Evolutionary conservation across 2,329 filamentous ascomycete genomes (phyloP).

Genomic region (Dendryphion nanum): DNA sequence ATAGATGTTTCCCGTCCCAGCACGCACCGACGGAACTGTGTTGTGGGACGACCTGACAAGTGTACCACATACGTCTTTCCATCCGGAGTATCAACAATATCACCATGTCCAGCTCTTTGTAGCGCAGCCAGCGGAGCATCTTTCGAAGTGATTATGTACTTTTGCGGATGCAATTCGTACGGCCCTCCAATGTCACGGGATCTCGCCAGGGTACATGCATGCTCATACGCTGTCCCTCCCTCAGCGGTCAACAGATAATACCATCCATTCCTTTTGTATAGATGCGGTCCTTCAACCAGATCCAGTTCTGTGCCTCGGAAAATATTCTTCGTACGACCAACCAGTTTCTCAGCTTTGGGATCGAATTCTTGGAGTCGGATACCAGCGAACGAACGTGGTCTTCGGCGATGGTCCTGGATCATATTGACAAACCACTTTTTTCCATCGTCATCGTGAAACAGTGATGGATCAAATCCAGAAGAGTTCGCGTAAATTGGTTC

Average conservation of each 20-base stretch:
- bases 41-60: slow-evolving; percentile 33
- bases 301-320: slow-evolving; percentile 56
- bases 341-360: slow-evolving; percentile 47
- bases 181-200: slow-evolving; percentile 42
- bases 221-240: slow-evolving; percentile 42
- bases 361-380: slow-evolving; percentile 61
- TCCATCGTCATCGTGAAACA: slow-evolving; percentile 37
- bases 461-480: slow-evolving; percentile 59
- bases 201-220: slow-evolving; percentile 40
- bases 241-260: slow-evolving; percentile 39
- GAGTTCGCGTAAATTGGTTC: slow-evolving; percentile 61
- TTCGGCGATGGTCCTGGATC: slow-evolving; percentile 34
- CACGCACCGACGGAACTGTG: slow-evolving; percentile 32
- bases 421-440: slow-evolving; percentile 40
- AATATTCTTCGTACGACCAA: slow-evolving; percentile 54
- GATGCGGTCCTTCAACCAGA: slow-evolving; percentile 37
- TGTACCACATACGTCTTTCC: slow-evolving; percentile 37
- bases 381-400: slow-evolving; percentile 50
- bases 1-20: slow-evolving; percentile 44
- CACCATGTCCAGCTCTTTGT: slow-evolving; percentile 37
- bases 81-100: slow-evolving; percentile 35
- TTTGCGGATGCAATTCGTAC: slow-evolving; percentile 40
- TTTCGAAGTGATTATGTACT: slow-evolving; percentile 43
- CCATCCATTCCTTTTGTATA: slow-evolving; percentile 36
- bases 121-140: slow-evolving; percentile 33